phyloP scores from a whole-genome alignment of 257 asterid species.

The Echium plantagineum region DNA sequence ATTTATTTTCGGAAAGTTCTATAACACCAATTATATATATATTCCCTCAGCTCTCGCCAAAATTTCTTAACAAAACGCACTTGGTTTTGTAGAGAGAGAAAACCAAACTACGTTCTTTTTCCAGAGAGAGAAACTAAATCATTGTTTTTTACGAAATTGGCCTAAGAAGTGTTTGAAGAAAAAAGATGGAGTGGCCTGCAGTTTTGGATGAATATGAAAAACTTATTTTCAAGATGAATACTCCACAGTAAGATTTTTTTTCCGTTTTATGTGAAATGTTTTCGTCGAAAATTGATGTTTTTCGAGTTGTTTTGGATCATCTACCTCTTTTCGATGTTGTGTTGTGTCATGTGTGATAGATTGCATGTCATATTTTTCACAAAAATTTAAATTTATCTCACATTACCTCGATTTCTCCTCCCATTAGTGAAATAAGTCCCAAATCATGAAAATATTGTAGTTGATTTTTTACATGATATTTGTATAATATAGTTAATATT shows the following conservation, averaged over 20 bases:
- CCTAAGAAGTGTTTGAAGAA: not conserved
- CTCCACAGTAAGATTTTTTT: constrained; percentile 54
- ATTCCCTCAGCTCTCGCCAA: not conserved
- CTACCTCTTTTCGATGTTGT: too few relatives aligned
- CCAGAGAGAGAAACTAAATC: not conserved
- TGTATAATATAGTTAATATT: not conserved
- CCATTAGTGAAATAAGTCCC: too few relatives aligned
- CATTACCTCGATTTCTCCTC: too few relatives aligned
- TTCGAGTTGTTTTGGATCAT: too few relatives aligned
- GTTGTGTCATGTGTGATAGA: too few relatives aligned
- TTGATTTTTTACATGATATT: too few relatives aligned
- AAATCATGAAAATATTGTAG: too few relatives aligned
- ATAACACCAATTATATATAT: not conserved
- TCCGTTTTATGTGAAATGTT: not conserved
- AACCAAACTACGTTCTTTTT: too few relatives aligned
- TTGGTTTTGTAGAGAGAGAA: not conserved
- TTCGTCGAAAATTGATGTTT: not conserved
- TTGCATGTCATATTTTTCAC: too few relatives aligned
- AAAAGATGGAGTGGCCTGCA: constrained; percentile 63
- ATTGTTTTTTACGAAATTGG: not conserved
- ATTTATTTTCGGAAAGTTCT: not conserved
- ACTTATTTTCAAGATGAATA: constrained; percentile 75
- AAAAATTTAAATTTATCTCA: too few relatives aligned
- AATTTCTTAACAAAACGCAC: not conserved
- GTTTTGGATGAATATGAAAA: constrained; percentile 83